A percentile compares a stretch with the other conserved stretches of the same genome.
These are phyloP conservation scores for Candida xyloterini DNA, from an alignment of 805 yeast genomes.

Conservation along the genomic window DNA sequence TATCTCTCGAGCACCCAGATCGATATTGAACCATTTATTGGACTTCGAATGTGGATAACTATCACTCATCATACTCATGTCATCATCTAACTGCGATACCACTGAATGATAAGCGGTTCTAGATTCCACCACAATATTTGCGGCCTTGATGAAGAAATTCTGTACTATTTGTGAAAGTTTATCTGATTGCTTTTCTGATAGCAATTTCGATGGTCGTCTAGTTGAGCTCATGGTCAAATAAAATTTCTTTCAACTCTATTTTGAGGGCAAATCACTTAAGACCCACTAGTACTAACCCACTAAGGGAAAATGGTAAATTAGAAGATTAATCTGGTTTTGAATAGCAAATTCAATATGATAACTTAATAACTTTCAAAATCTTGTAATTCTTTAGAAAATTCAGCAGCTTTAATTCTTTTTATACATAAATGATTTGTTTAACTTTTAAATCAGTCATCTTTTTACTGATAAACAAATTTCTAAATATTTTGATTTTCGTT, in stretches of 20 bases:
- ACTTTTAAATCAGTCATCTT: constrained; percentile 9
- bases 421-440: not conserved
- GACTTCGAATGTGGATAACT: constrained; percentile 26
- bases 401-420: not conserved
- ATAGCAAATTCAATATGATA: too few species aligned
- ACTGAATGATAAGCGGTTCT: constrained; percentile 18
- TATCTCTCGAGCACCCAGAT: constrained; percentile 37
- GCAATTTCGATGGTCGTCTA: constrained; percentile 21
- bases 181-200: constrained; percentile 32
- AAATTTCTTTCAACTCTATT: constrained; percentile 2
- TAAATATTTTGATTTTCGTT: not conserved
- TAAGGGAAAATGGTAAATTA: not conserved
- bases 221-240: constrained; percentile 6
- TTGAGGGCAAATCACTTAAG: constrained; percentile 12
- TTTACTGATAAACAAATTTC: constrained; percentile 7
- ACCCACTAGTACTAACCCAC: constrained; percentile 4
- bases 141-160: constrained; percentile 64
- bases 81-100: constrained; percentile 19
- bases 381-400: not conserved
- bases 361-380: not conserved
- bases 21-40: constrained; percentile 65
- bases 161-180: constrained; percentile 35
- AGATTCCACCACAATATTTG: constrained; percentile 44
- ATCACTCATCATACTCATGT: constrained; percentile 5
- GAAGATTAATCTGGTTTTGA: too few species aligned